phyloP scores from a whole-genome alignment of 129 eudicot species.

The Saussurea involucrata region DNA sequence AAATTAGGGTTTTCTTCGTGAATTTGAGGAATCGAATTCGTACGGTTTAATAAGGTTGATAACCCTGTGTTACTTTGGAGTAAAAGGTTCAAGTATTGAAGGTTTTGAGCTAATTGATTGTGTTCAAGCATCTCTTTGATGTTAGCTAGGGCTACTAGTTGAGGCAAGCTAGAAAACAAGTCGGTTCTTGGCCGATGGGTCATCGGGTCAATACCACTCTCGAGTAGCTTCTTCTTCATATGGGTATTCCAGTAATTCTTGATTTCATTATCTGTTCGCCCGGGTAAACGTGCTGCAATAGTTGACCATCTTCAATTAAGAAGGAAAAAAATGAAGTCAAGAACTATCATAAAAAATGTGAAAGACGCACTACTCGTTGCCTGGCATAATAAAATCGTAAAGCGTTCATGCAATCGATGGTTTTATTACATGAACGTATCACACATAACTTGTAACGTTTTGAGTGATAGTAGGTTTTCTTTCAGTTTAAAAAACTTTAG shows the following conservation, averaged over 20 bases:
- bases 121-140: conserved; percentile 42
- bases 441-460: neutral
- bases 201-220: conserved; percentile 46
- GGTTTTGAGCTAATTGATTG: conserved; percentile 34
- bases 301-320: conserved; percentile 38
- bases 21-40: conserved; percentile 6
- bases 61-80: conserved; percentile 19
- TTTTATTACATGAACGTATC: neutral
- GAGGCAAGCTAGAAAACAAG: conserved; percentile 38
- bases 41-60: conserved; percentile 5
- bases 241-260: conserved; percentile 54
- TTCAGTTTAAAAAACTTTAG: neutral
- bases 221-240: conserved; percentile 45
- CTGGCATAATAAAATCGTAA: conserved; percentile 1
- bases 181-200: conserved; percentile 49
- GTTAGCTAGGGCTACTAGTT: conserved; percentile 34
- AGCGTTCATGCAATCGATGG: neutral
- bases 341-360: neutral
- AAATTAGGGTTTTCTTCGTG: conserved; percentile 19
- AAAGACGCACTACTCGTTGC: neutral
- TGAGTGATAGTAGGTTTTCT: neutral
- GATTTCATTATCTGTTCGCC: conserved; percentile 49
- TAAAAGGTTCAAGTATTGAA: conserved; percentile 32
- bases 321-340: neutral
- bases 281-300: conserved; percentile 41